These are phyloP conservation scores for Seminavis robusta DNA, from an alignment of 108 stramenopile genomes.

Conservation along the genomic window DNA sequence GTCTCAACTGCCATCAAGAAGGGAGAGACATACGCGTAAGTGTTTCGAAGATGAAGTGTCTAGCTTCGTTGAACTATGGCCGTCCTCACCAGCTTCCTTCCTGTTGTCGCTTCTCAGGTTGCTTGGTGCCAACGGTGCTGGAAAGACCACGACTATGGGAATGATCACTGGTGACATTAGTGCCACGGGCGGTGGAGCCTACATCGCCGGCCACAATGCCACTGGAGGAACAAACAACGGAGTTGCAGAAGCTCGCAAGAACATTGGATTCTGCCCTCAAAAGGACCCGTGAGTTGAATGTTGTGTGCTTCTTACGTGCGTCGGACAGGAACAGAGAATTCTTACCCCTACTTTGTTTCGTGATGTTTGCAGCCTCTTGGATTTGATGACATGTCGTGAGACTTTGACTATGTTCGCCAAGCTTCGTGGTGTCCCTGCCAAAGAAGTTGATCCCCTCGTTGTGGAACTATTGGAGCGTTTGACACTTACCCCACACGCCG, in stretches of 20 bases:
- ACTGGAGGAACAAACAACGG: slow-evolving; percentile 24
- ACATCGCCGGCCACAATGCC: slow-evolving; percentile 55
- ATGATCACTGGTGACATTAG: slow-evolving; percentile 86
- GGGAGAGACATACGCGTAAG: slow-evolving; percentile 32
- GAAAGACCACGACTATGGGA: slow-evolving; percentile 61
- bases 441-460: slow-evolving; percentile 22
- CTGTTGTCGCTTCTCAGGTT: too few species aligned
- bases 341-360: too few species aligned
- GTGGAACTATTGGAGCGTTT: slow-evolving; percentile 46
- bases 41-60: too few species aligned
- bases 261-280: slow-evolving; percentile 92
- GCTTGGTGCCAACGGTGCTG: slow-evolving; percentile 7
- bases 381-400: slow-evolving; percentile 83
- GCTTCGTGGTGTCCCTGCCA: slow-evolving; percentile 58
- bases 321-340: too few species aligned
- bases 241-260: slow-evolving; percentile 42
- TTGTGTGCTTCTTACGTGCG: too few species aligned
- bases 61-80: too few species aligned
- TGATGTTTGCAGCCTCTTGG: too few species aligned
- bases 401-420: slow-evolving; percentile 83
- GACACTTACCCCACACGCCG: slow-evolving; percentile 44
- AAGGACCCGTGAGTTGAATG: slow-evolving; percentile 55
- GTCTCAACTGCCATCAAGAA: slow-evolving; percentile 12
- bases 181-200: slow-evolving; percentile 73
- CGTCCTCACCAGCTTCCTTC: too few species aligned